Evolutionary conservation across 2,329 filamentous ascomycete genomes (phyloP), one percentile per base, ranked within the genome.

Genomic region (Basipetospora chlamydospora): DNA sequence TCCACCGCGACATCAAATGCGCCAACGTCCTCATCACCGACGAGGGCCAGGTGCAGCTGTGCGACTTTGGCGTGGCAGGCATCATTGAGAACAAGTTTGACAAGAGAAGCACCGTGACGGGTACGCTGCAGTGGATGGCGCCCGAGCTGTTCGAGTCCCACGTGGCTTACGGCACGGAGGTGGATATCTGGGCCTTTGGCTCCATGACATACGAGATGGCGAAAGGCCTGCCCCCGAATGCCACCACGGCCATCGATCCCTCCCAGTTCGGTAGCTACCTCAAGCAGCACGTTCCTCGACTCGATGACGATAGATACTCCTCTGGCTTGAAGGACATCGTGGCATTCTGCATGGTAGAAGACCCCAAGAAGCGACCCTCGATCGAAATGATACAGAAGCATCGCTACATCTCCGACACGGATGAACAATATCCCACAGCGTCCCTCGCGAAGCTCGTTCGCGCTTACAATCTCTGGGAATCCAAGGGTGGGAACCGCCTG

Each of bases 51-150:
- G 79, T 90, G 6, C 83, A 90, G 53, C 68, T 90, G 23, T 86
- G 82, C 50, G 83, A 90, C 51, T 90, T 90, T 53, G 83, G 84
- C 44, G 81, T 90, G 33, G 80, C 83, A 21, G 81, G 80, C 30
- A 73, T 84, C 32, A 71, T 87, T 39, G 80, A 87, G 51, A 78
- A 68, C 28, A 78, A 81, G 45, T 68, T 77, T 38, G 77, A 81
- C 47, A 90, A 90, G 57, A 66, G 82, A 37, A 78, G 78, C 4
- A 88, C 83, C 1, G 78, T 88, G 33, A 80, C 88, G 39, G 83
- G 83, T 16, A 90, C 84, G 0, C 78, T 79, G 3, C 77, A 87
- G 54, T 90, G 82, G 80, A 87, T 90, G 82, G 80, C 84, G 0
- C 81, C 80, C 0, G 84, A 90, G 48, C 64, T 88, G 10, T 77